Evolutionary conservation across 2,329 filamentous ascomycete species (phyloP), one percentile per base, ranked within the genome.

Genomic region (Bipolaris gigantea): DNA sequence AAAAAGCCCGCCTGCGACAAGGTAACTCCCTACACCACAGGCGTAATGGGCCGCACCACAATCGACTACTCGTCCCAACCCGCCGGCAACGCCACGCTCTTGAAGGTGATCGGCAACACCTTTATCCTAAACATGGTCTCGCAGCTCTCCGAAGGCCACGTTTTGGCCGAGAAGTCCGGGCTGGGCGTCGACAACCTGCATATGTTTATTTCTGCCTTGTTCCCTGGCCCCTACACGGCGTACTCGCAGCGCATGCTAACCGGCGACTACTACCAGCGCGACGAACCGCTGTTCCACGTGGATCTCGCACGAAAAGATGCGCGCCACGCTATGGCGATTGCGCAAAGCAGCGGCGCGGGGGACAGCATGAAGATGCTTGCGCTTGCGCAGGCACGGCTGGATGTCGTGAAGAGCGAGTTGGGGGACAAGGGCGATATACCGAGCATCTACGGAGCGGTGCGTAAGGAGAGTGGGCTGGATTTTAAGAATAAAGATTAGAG

Each of bases 61-160:
- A 86, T 95, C 55, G 85, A 93, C 70, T 87, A 91, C 73, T 80
- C 81, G 40, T 85, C 83, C 59, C 83, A 90, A 73, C 82, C 87
- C 1, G 85, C 87, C 44, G 84, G 87, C 48, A 84, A 85, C 48
- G 86, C 91, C 4, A 83, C 85, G 1, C 82, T 85, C 41, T 79
- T 96, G 43, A 94, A 96, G 76, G 80, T 96, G 18, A 82, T 96
- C 9, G 92, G 92, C 53, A 96, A 96, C 74, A 90, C 89, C 0
- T 92, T 96, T 71, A 82, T 96, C 64, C 72, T 95, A 36, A 89
- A 89, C 76, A 92, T 92, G 83, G 83, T 92, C 21, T 88, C 92
- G 68, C 83, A 89, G 47, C 77, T 96, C 4, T 85, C 89, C 1
- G 90, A 96, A 76, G 89, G 87, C 5, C 83, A 93, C 68, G 85